Conservation (phyloP, 2,329 filamentous ascomycete species). For the Fusarium algeriense region DNA sequence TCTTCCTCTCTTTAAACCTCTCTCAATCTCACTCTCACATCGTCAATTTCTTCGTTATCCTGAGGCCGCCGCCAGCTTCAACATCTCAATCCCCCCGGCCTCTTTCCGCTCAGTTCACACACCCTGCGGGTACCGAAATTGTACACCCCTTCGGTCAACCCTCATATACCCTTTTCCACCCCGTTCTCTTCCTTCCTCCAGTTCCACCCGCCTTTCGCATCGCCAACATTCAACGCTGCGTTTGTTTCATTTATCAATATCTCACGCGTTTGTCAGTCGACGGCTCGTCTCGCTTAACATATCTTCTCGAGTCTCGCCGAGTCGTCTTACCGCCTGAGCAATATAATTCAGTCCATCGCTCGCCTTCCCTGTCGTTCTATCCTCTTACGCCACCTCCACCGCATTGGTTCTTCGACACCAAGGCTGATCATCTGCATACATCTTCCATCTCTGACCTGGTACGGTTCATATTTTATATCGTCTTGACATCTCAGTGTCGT, state of each 20-base stretch:
- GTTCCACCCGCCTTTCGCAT: slow-evolving; percentile 45
- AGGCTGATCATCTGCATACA: slow-evolving; percentile 26
- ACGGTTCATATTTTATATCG: slow-evolving; percentile 39
- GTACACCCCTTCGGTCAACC: slow-evolving; percentile 29
- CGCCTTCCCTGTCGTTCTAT: slow-evolving; percentile 29
- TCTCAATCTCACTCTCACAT: slow-evolving; percentile 10
- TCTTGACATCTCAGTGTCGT: slow-evolving; percentile 24
- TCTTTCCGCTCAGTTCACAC: slow-evolving; percentile 19
- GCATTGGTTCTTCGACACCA: slow-evolving; percentile 31
- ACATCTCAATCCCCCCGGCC: slow-evolving; percentile 10
- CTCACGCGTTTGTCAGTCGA: slow-evolving; percentile 28
- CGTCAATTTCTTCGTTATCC: slow-evolving; percentile 18
- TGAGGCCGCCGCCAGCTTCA: slow-evolving; percentile 41
- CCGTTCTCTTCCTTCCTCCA: slow-evolving; percentile 41
- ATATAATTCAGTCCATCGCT: slow-evolving; percentile 34
- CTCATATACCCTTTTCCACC: slow-evolving; percentile 48
- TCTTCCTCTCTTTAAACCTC: slow-evolving; percentile 28
- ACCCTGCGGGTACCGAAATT: slow-evolving; percentile 22
- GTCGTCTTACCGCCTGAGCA: slow-evolving; percentile 28
- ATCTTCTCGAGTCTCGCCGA: slow-evolving; percentile 14
- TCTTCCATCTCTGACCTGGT: slow-evolving; percentile 41
- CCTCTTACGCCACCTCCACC: slow-evolving; percentile 32
- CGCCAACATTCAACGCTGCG: slow-evolving; percentile 27
- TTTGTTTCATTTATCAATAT: slow-evolving; percentile 28
- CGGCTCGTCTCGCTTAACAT: slow-evolving; percentile 23